These are phyloP conservation scores for Chionographis japonica DNA, from an alignment of 106 monocot species.

Conservation along the genomic window DNA sequence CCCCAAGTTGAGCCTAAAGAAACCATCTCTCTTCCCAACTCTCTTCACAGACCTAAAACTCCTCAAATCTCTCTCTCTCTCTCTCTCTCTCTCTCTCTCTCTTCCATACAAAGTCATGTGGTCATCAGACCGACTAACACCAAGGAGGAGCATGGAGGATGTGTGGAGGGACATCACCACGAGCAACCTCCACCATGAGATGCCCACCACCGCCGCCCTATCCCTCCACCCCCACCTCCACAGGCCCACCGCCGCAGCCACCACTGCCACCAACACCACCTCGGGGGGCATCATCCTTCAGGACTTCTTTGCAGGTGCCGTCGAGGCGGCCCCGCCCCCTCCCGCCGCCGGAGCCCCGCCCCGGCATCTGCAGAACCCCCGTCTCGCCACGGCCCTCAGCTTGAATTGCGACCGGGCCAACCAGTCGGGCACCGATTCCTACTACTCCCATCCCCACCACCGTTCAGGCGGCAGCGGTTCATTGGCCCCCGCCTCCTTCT, in stretches of 20 bases:
- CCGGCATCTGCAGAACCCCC: background rate
- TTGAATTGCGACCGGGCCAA: background rate
- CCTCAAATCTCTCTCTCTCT: no score
- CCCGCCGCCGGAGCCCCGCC: background rate
- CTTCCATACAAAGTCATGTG: no score
- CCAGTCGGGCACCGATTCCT: background rate
- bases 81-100: no score
- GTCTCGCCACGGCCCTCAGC: background rate
- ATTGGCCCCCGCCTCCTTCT: no score
- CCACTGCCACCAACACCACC: background rate
- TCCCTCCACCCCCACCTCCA: no score
- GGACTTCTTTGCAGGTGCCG: background rate
- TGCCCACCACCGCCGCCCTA: no score
- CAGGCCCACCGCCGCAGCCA: background rate
- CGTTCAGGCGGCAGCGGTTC: background rate
- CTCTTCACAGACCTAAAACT: no score
- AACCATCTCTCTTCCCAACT: no score
- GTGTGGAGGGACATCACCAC: constrained; percentile 1
- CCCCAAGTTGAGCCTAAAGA: no score
- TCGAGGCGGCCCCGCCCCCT: background rate
- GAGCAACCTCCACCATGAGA: no score
- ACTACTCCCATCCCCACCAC: background rate
- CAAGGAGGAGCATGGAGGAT: background rate
- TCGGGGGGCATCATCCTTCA: background rate
- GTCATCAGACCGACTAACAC: no score